Percentiles rank a stretch among this genome's conserved stretches.
phyloP scores from a whole-genome alignment of 164 flowering plant genomes.

The Kingdonia uniflora region DNA sequence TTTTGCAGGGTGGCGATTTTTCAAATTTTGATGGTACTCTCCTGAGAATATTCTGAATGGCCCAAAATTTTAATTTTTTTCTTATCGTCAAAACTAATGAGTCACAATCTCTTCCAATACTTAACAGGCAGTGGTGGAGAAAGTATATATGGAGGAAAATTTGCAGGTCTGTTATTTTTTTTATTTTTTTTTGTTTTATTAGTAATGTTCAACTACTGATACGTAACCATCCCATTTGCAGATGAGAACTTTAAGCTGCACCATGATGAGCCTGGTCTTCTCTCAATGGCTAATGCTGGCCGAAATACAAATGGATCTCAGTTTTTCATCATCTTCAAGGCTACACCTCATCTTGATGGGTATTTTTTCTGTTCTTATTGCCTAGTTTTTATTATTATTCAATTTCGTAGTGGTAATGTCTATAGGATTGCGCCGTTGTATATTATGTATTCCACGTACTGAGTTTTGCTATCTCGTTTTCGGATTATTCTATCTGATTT shows the following conservation, averaged over 20 bases:
- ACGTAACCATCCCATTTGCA: slow-evolving; percentile 19
- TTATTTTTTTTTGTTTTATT: not conserved
- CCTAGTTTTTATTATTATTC: no score
- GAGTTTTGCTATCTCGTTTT: no score
- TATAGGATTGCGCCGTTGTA: no score
- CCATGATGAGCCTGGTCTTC: slow-evolving; percentile 77
- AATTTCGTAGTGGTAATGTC: no score
- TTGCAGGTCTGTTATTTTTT: slow-evolving; percentile 49
- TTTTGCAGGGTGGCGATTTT: slow-evolving; percentile 87
- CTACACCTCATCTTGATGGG: slow-evolving; percentile 84
- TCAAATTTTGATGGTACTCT: slow-evolving; percentile 78
- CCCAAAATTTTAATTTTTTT: slow-evolving; percentile 20
- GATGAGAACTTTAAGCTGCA: slow-evolving; percentile 69
- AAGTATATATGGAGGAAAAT: slow-evolving; percentile 75
- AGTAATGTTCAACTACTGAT: not conserved
- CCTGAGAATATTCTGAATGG: no score
- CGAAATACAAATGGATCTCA: slow-evolving; percentile 74
- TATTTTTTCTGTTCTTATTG: slow-evolving; percentile 1
- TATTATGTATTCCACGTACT: no score
- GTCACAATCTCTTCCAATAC: slow-evolving; percentile 6
- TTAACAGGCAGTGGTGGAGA: slow-evolving; percentile 82
- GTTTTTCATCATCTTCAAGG: slow-evolving; percentile 62
- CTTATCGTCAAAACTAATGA: slow-evolving; percentile 5
- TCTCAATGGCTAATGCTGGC: slow-evolving; percentile 84
- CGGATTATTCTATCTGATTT: not conserved